Percentiles rank a stretch among this genome's conserved stretches.
phyloP scores from a whole-genome alignment of 2,329 filamentous ascomycete species.

The Xylaria sp. region DNA sequence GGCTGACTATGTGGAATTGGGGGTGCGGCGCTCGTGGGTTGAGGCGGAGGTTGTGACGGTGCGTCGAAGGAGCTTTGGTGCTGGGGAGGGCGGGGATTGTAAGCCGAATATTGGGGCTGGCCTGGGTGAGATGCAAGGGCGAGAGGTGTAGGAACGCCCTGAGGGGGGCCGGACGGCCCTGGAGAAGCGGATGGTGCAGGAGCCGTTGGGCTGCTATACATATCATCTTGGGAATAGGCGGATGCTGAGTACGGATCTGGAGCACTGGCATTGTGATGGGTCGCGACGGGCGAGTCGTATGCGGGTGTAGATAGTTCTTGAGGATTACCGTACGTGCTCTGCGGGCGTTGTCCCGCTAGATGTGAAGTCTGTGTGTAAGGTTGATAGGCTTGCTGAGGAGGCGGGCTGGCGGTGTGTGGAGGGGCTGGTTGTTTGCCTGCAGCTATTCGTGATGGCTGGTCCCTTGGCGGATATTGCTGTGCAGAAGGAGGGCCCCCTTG shows the following conservation, averaged over 20 bases:
- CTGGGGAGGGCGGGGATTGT: slow-evolving; percentile 43
- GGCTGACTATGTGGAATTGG: slow-evolving; percentile 54
- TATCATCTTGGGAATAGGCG: slow-evolving; percentile 61
- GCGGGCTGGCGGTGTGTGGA: slow-evolving; percentile 63
- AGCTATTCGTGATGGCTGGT: slow-evolving; percentile 61
- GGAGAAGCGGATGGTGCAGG: slow-evolving; percentile 47
- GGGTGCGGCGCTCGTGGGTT: slow-evolving; percentile 54
- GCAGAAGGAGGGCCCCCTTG: slow-evolving; percentile 46
- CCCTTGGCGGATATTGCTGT: slow-evolving; percentile 63
- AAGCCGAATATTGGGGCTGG: slow-evolving; percentile 55
- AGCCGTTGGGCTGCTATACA: slow-evolving; percentile 47
- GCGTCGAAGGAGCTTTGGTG: slow-evolving; percentile 48
- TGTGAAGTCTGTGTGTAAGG: slow-evolving; percentile 59
- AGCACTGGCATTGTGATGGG: slow-evolving; percentile 54
- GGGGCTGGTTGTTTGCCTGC: slow-evolving; percentile 61
- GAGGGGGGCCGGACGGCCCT: slow-evolving; percentile 41
- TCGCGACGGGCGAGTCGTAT: slow-evolving; percentile 77
- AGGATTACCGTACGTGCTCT: slow-evolving; percentile 75
- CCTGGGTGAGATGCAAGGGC: slow-evolving; percentile 43
- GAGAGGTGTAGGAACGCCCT: slow-evolving; percentile 43
- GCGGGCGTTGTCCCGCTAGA: slow-evolving; percentile 63
- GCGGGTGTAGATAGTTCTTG: slow-evolving; percentile 82
- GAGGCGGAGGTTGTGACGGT: slow-evolving; percentile 47
- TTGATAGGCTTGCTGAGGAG: slow-evolving; percentile 58
- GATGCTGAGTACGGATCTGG: slow-evolving; percentile 59